Conservation (phyloP, 495 filamentous ascomycete species). For the Aspergillus mulundensis region DNA sequence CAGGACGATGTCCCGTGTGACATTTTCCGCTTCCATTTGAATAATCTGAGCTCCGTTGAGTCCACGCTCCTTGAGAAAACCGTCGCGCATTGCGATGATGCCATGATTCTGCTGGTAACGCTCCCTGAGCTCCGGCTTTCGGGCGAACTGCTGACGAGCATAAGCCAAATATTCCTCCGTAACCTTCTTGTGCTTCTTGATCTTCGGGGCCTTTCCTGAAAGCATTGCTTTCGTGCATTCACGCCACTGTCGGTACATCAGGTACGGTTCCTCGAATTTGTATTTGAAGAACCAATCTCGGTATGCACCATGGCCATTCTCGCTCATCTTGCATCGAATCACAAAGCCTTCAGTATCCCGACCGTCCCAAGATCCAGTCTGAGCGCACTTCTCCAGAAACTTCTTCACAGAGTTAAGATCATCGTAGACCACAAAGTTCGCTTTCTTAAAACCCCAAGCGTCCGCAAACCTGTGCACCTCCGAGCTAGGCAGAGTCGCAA, state of each 20-base stretch:
- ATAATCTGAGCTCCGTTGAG: constrained; percentile 84
- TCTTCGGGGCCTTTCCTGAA: constrained; percentile 64
- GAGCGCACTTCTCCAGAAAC: constrained; percentile 78
- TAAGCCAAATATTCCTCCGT: constrained; percentile 87
- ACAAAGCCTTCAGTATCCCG: constrained; percentile 97
- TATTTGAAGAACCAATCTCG: constrained; percentile 99
- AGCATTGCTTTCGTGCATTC: constrained; percentile 94
- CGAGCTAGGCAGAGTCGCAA: constrained; percentile 73
- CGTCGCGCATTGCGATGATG: constrained; percentile 88
- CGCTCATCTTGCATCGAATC: constrained; percentile 74
- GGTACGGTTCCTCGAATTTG: constrained; percentile 98
- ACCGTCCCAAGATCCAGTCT: constrained; percentile 81
- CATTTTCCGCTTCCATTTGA: constrained; percentile 54
- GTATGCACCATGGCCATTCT: constrained; percentile 46
- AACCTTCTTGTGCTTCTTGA: constrained; percentile 82
- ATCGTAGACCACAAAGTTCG: constrained; percentile 73
- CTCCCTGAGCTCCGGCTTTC: constrained; percentile 58
- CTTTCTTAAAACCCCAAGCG: constrained; percentile 90
- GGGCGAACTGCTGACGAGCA: constrained; percentile 65
- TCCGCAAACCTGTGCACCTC: constrained; percentile 86
- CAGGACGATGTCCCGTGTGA: constrained; percentile 65
- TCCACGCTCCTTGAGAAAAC: constrained; percentile 75
- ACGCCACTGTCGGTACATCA: constrained; percentile 98
- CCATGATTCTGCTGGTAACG: constrained; percentile 84
- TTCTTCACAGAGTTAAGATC: constrained; percentile 65